Base-by-base conservation (phyloP, 441 rosid genomes). In the Theobroma grandiflorum region DNA sequence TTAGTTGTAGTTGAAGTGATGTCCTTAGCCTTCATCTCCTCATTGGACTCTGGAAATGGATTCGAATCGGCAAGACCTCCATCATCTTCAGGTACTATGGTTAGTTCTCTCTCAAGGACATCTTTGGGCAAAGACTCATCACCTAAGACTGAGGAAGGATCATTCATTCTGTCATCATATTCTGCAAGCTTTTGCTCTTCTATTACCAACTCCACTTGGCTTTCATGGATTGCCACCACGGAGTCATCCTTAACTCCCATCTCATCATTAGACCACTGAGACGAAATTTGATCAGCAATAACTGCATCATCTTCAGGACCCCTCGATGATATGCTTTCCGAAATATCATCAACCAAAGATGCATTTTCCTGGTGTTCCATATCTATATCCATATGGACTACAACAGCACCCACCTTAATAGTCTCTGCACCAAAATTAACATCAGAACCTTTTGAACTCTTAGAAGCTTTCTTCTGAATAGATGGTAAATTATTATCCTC, bases 131-230 rank as follows among this genome's bases (percentile, higher is more conserved):
- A 82, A 79, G 84, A 53, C 75, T 78, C 78, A 73, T 85, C 69
- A 66, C 42, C n/a, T 49, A 78, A 42, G 70, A 79, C 74, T 42
- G 37, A 18, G 2, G 65, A 53, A 66, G 78, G 80, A 78, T 53
- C 80, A 35, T 53, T 37, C 76, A 37, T 82, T 82, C 64, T 84
- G 78, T 53, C 52, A 72, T 79, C 87, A 81, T 78, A 84, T 84
- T 77, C 92, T 18, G 9, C 76, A 35, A 9, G 42, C 47, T 52
- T 72, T 67, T 72, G 86, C 74, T 86, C 85, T 86, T 84, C 90
- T 72, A 78, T 26, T 16, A 58, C 40, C 82, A 83, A 74, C 76
- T 76, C 83, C 43, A 77, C 88, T 68, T 18, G 63, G 63, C 53
- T 49, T 76, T 82, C 84, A 26, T 82, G 80, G 63, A 79, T 84